A percentile compares a stretch with the other conserved stretches of the same genome.
These are phyloP conservation scores for Sequoiadendron giganteum DNA, from an alignment of 75 land plant species.

Conservation along the genomic window DNA sequence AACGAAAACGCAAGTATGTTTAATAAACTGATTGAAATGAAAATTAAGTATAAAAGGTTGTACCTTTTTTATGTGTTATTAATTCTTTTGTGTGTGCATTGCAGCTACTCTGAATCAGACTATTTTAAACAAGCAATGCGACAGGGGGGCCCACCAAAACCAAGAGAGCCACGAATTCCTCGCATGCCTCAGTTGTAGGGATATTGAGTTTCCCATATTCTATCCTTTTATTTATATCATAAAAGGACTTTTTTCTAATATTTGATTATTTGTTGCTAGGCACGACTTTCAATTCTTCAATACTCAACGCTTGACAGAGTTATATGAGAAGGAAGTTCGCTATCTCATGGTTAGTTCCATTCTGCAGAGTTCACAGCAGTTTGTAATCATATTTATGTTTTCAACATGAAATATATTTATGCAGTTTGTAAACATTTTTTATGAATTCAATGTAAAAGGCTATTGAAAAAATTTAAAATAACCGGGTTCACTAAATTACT, in stretches of 20 bases:
- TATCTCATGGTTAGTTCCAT: conserved; percentile 70
- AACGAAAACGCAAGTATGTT: conserved; percentile 92
- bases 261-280: conserved; percentile 26
- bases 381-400: not conserved
- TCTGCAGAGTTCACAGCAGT: not conserved
- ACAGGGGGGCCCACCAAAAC: conserved; percentile 85
- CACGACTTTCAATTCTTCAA: conserved; percentile 99
- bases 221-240: not conserved
- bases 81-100: not conserved
- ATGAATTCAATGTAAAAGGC: not conserved
- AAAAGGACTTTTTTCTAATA: not conserved
- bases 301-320: conserved; percentile 77
- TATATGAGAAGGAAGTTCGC: conserved; percentile 98
- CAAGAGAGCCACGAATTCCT: conserved; percentile 96
- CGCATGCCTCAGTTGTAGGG: conserved; percentile 97
- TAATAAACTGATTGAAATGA: not conserved
- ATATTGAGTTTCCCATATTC: not conserved
- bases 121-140: conserved; percentile 99
- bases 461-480: not conserved
- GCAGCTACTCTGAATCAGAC: conserved; percentile 94
- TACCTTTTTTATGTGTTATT: not conserved
- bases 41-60: not conserved
- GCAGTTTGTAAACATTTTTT: not conserved
- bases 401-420: not conserved
- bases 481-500: too few relatives aligned